Evolutionary conservation across 2,329 filamentous ascomycete genomes (phyloP), one percentile per base, ranked within the genome.

Genomic region (Clonostachys rosea): DNA sequence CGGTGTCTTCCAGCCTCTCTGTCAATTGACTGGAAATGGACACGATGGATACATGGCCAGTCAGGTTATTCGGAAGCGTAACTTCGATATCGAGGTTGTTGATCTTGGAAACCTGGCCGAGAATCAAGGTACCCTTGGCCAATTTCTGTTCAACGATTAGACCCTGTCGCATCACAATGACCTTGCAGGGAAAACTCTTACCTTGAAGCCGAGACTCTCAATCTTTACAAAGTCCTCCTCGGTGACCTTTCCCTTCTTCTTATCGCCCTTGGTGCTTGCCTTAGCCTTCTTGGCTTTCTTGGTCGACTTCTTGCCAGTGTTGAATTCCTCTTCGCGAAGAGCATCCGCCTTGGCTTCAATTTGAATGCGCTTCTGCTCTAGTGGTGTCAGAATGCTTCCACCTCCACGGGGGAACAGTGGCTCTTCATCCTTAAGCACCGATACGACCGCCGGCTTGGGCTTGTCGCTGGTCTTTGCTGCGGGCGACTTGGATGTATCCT

Each of bases 311-410:
- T 67, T 61, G 40, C 70, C 68, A 48, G 76, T 75, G 44, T 73
- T 69, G 43, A 80, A 81, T 55, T 86, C 79, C 57, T 95, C 86
- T 67, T 97, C 94, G 62, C 92, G 94, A 37, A 95, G 73, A 39
- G 91, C 94, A 73, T 99, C 94, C 57, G 87, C 85, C 61, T 88
- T 94, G 42, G 94, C 94, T 67, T 97, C 87, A 49, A 95, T 86
- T 59, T 94, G 87, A 52, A 99, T 97, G 68, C 97, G 90, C 71
- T 96, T 96, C 63, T 95, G 88, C 66, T 99, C 94, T 45, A 99
- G 74, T 17, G 94, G 91, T 3, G 94, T 96, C 62, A 99, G 73
- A 45, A 96, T 78, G 61, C 89, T 95, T 46, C 84, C 92, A 40
- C 94, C 95, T 47, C 94, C 94, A 76, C 94, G 83, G 55, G 94